Percentiles rank a stretch among this genome's conserved stretches.
Conservation (phyloP, 176 grass and related monocot species). For the Aegilops umbellulata region DNA sequence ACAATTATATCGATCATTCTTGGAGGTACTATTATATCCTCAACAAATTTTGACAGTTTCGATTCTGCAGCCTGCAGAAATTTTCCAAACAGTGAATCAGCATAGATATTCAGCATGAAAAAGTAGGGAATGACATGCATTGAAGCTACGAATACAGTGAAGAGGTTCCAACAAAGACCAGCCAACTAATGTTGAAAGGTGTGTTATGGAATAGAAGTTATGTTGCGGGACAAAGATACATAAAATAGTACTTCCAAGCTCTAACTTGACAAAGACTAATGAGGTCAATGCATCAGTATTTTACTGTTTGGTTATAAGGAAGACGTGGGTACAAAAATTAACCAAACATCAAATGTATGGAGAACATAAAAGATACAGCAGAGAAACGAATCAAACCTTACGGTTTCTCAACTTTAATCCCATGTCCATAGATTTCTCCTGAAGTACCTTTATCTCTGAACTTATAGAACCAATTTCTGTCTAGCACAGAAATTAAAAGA, state of each 20-base stretch:
- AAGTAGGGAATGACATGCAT: slow-evolving; percentile 3
- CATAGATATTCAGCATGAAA: slow-evolving; percentile 7
- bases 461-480: slow-evolving; percentile 99
- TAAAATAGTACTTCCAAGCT: not conserved
- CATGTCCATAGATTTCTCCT: slow-evolving; percentile 99
- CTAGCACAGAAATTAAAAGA: slow-evolving; percentile 71
- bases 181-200: not conserved
- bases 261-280: not conserved
- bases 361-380: slow-evolving; percentile 25
- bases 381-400: slow-evolving; percentile 69
- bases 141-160: slow-evolving; percentile 3
- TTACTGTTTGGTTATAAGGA: not conserved
- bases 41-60: slow-evolving; percentile 92
- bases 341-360: not conserved
- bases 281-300: not conserved
- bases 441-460: slow-evolving; percentile 95
- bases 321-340: not conserved
- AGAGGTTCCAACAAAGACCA: not conserved
- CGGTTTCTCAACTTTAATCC: slow-evolving; percentile 96
- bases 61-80: slow-evolving; percentile 78
- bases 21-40: slow-evolving; percentile 93
- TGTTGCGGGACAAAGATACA: not conserved
- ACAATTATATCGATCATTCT: slow-evolving; percentile 97
- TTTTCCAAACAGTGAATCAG: slow-evolving; percentile 9
- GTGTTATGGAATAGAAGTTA: not conserved